Percentiles rank a stretch among this genome's conserved stretches.
These are phyloP conservation scores for Pelargonium cotyledonis DNA, from an alignment of 441 rosid genomes.

Conservation along the genomic window DNA sequence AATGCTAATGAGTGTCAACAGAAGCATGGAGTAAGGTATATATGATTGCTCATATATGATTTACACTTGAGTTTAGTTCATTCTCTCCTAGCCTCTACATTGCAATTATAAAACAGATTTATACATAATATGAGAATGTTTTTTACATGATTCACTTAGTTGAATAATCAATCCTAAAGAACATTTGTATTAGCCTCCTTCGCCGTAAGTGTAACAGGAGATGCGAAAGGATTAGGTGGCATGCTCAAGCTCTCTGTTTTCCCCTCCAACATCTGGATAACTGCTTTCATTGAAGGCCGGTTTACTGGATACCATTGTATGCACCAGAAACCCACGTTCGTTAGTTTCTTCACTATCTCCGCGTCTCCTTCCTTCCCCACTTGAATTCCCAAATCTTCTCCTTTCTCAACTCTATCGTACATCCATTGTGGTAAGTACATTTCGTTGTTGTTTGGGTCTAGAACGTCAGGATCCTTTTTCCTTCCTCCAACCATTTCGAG, in stretches of 20 bases:
- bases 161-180: too few species aligned
- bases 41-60: too few species aligned
- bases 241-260: constrained; percentile 26
- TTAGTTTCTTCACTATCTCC: constrained; percentile 30
- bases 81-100: too few species aligned
- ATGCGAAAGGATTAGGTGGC: constrained; percentile 39
- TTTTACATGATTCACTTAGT: too few species aligned
- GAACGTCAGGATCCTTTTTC: constrained; percentile 8
- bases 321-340: constrained; percentile 45
- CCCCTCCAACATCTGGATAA: constrained; percentile 40
- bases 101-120: too few species aligned
- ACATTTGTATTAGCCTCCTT: too few species aligned
- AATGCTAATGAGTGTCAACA: too few species aligned
- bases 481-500: constrained; percentile 35
- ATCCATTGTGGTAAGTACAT: constrained; percentile 34
- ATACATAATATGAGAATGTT: too few species aligned
- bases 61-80: too few species aligned
- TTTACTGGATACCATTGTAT: constrained; percentile 30
- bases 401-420: constrained; percentile 23
- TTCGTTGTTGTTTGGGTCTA: constrained; percentile 11
- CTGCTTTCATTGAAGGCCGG: constrained; percentile 40
- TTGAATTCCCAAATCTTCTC: not conserved
- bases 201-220: not conserved
- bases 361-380: constrained; percentile 19
- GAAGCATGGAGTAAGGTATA: too few species aligned